phyloP scores from a whole-genome alignment of 768 basidiomycete genomes.

The Boletus reticulatus region DNA sequence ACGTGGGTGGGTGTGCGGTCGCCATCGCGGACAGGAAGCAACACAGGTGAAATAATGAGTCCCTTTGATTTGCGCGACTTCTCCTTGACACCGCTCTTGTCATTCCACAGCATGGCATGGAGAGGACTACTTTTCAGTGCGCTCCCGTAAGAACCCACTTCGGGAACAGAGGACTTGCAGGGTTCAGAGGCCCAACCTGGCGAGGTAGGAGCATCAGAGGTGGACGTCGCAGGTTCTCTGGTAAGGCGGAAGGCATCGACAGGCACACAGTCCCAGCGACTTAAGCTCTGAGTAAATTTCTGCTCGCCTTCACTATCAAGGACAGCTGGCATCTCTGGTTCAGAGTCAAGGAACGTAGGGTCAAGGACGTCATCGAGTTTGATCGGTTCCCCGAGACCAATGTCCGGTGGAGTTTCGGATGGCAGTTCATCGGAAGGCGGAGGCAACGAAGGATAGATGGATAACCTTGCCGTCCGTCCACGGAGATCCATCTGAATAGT shows the following conservation, averaged over 20 bases:
- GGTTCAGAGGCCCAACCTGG: slow-evolving; percentile 31
- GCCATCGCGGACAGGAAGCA: slow-evolving; percentile 51
- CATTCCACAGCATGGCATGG: slow-evolving; percentile 53
- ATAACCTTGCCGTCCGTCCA: slow-evolving; percentile 33
- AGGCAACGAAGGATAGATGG: slow-evolving; percentile 32
- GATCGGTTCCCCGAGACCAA: slow-evolving; percentile 48
- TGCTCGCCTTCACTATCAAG: slow-evolving; percentile 37
- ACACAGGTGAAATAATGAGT: slow-evolving; percentile 49
- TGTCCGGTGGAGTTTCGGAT: slow-evolving; percentile 35
- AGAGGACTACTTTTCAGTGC: slow-evolving; percentile 56
- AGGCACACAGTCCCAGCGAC: slow-evolving; percentile 73
- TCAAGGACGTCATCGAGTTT: slow-evolving; percentile 76
- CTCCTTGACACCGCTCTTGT: slow-evolving; percentile 23
- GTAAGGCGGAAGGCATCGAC: slow-evolving; percentile 72
- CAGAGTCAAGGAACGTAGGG: slow-evolving; percentile 64
- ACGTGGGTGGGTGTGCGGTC: slow-evolving; percentile 53
- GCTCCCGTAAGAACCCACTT: slow-evolving; percentile 31
- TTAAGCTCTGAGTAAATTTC: slow-evolving; percentile 48
- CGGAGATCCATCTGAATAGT: slow-evolving; percentile 27
- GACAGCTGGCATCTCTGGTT: slow-evolving; percentile 35
- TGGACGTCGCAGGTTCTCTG: slow-evolving; percentile 32
- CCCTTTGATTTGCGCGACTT: slow-evolving; percentile 28
- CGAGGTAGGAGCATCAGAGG: slow-evolving; percentile 28
- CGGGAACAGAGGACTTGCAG: slow-evolving; percentile 12
- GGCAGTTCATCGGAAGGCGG: slow-evolving; percentile 37